Evolutionary conservation across 148 eudicot species (phyloP), one percentile per base, ranked within the genome.

Genomic region (Rhododendron griersonianum): DNA sequence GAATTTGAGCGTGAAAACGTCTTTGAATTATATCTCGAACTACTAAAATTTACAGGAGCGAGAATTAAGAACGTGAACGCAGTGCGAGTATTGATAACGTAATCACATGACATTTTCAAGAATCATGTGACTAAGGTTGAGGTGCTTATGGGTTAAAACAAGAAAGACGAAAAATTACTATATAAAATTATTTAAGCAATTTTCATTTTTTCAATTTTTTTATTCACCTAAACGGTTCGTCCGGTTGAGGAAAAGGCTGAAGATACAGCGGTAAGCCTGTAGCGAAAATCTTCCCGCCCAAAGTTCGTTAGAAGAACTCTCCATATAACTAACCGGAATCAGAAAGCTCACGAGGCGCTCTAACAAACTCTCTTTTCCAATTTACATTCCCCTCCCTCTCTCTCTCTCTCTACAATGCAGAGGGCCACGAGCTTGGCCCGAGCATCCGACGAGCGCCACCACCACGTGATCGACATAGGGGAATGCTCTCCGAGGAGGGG

Each of bases 371-470:
- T 41, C 61, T 35, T 65, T 67, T 83, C 16, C 39, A 61, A 41
- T 41, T 6, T 41, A 41, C 45, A 41, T 41, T 41, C 45, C 45
- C 6, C 45, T 41, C 45, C 6, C 86, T 35, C 86, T 18, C 15
- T 11, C 45, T 41, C 45, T 41, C 86, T 51, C 86, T 18, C 15
- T 11, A 1, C 2, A 65, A 39, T 82, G 86, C 86, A 83, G 88
- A 83, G 88, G 78, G 51, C 69, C 48, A 39, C 74, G 33, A 74
- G 85, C 81, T 81, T 61, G 14, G 7, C 61, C 33, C 65, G 65
- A 63, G 50, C 59, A 23, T 61, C 63, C 21, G 51, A 63, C 25
- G 79, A 53, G 0, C 25, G 25, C 44, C 47, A 50, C 23, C 59
- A 67, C 73, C 73, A 67, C 25, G 75, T 69, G 75, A 69, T 69